Base-by-base conservation (phyloP, 2,329 filamentous ascomycete species). In the Hypocreales sp. region DNA sequence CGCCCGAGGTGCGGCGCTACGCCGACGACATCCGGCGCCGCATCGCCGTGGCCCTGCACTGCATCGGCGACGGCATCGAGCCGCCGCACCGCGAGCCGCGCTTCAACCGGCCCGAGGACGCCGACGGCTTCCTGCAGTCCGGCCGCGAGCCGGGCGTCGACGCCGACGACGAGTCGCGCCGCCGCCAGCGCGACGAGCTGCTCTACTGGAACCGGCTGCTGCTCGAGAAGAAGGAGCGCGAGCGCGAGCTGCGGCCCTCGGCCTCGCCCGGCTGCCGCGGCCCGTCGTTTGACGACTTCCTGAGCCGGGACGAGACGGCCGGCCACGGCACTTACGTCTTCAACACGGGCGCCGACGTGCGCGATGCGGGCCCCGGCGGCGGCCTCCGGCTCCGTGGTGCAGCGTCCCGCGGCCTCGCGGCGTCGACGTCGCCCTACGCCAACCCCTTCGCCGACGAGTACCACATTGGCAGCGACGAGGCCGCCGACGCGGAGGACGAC, bases 21-120 rank as follows among this genome's bases (percentile, higher is more conserved):
- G 64, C 69, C 36, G 63, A 71, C 35, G 64, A 74, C 44, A 55
- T 74, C 31, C 67, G 71, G 33, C 64, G 69, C 32, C 62, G 67
- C 34, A 67, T 77, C 41, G 67, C 69, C 37, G 44, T 73, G 22
- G 68, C 69, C 26, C 49, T 76, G 10, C 65, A 73, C 40, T 58
- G 62, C 8, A 55, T 75, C 16, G 66, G 69, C 32, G 68, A 76
- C 31, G 60, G 58, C 37, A 61, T 73, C 46, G 53, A 58, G 25
- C 60, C 64, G 4, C 50, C 58, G 31, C 41, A 48, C 23, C 50
- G 54, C 17, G 53, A 67, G 37, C 72, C 72, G 31, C 50, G 66
- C 16, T 75, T 74, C 48, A 77, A 77, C 45, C 56, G 72, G 9
- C 72, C 72, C 27, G 72, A 77, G 44, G 72, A 77, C 46, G 71